These are phyloP conservation scores for Geoglossum glabrum DNA, from an alignment of 495 filamentous ascomycete genomes.

Conservation along the genomic window DNA sequence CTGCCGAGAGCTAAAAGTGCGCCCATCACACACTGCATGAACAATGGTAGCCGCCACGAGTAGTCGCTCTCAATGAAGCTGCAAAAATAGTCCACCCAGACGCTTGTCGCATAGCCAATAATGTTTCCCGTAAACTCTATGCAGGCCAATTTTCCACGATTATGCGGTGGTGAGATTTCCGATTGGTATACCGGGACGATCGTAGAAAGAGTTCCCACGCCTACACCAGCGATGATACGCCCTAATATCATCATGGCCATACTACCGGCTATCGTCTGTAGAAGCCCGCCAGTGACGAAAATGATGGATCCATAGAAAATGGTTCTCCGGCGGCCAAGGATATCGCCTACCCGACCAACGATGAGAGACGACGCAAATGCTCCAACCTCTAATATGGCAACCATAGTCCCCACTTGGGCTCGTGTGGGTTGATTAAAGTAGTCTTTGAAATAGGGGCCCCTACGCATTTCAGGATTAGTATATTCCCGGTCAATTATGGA, in stretches of 20 bases:
- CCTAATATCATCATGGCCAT: constrained; percentile 89
- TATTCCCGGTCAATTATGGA: neutral
- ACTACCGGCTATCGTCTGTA: constrained; percentile 62
- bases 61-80: constrained; percentile 68
- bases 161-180: constrained; percentile 92
- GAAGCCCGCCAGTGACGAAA: constrained; percentile 74
- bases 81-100: constrained; percentile 98
- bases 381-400: constrained; percentile 86
- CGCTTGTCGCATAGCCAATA: constrained; percentile 80
- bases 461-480: constrained; percentile 17
- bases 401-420: constrained; percentile 83
- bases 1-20: constrained; percentile 64
- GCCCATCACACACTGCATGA: constrained; percentile 93
- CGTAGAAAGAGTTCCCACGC: constrained; percentile 84
- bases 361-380: constrained; percentile 75
- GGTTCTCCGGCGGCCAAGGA: constrained; percentile 74
- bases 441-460: constrained; percentile 66
- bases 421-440: constrained; percentile 78
- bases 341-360: constrained; percentile 79
- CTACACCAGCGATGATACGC: constrained; percentile 77
- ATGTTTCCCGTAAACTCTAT: constrained; percentile 98
- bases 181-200: constrained; percentile 98
- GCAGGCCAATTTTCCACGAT: constrained; percentile 83
- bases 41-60: constrained; percentile 77
- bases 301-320: constrained; percentile 87